Evolutionary conservation across 2,329 filamentous ascomycete genomes (phyloP), one percentile per base, ranked within the genome.

Genomic region (Calonectria pauciramosa): DNA sequence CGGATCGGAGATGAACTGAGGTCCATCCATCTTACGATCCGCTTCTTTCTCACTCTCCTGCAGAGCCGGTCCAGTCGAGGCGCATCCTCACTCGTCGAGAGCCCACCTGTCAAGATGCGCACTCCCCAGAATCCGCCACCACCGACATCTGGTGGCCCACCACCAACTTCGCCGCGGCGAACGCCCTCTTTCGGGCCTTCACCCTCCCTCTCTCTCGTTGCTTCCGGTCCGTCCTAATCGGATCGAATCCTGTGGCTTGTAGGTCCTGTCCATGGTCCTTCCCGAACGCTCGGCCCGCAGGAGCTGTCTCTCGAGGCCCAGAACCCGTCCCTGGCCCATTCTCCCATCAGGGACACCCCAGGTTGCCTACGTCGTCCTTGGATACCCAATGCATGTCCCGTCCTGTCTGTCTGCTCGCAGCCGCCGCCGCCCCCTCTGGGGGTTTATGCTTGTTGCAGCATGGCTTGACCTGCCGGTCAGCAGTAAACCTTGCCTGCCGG

Each of bases 131-230:
- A 16, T 44, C 72, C 75, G 70, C 77, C 78, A 80, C 77, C 69
- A 30, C 20, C 36, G 16, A 30, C 41, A 34, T 32, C 68, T 63
- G 68, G 38, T 66, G 49, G 64, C 71, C 76, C 70, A 74, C 74
- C 66, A 56, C 51, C 41, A 47, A 54, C 68, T 63, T 77, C 77
- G 79, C 79, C 79, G 77, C 75, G 79, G 79, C 79, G 75, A 79
- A 76, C 66, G 75, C 76, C 78, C 77, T 77, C 69, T 77, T 78
- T 76, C 60, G 75, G 77, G 72, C 70, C 72, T 72, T 64, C 69
- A 18, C 28, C 36, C 71, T 70, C 59, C 16, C 30, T 64, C 68
- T 56, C 13, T 16, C 36, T 41, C 68, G 32, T 41, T 47, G 49
- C n/a, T n/a, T n/a, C n/a, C 23, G 51, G 30, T 32, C 30, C 23